Base-by-base conservation (phyloP, 768 basidiomycete genomes). In the Lactarius deliciosus region DNA sequence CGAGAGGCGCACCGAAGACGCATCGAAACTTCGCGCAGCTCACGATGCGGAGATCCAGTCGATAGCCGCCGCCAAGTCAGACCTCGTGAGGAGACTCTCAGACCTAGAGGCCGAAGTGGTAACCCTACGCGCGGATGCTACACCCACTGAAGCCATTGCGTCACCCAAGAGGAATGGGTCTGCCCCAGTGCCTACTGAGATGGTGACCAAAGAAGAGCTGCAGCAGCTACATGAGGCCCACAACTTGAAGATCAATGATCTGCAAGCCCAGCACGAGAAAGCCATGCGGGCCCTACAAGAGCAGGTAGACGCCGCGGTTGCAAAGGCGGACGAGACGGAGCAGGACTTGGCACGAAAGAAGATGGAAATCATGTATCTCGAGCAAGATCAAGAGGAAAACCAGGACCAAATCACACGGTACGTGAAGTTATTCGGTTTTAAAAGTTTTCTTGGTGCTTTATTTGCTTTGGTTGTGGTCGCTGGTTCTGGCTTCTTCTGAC, bases 221-320 rank as follows among this genome's bases (percentile, higher is more conserved):
- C 85, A 87, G 74, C 84, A 81, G 72, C 77, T 91, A 73, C 90
- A 94, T 69, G 89, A 92, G 75, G 93, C 93, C 6, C 93, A 95
- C 75, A 91, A 90, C 74, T 80, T 89, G 68, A 94, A 89, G 79
- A 74, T 95, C 70, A 79, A 87, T 60, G 91, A 94, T 76, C 69
- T 93, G 63, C 81, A 89, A 74, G 86, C 87, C 18, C 84, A 83
- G 25, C 85, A 90, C 72, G 85, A 86, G 36, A 86, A 86, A 70
- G 79, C 78, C 32, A 74, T 86, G 57, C 84, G 83, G 70, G 79
- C 71, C 45, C 62, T 88, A 59, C 81, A 77, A 72, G 82, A 83
- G 41, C 83, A 91, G 72, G 80, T 92, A 9, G 86, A 88, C 41
- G 76, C 75, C 11, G 78, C 85, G 15, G 76, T 81, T 64, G 68